Percentiles rank a stretch among this genome's conserved stretches.
Evolutionary conservation across 192 early-diverging fungal species (phyloP).

Genomic region (Backusella psychrophila): DNA sequence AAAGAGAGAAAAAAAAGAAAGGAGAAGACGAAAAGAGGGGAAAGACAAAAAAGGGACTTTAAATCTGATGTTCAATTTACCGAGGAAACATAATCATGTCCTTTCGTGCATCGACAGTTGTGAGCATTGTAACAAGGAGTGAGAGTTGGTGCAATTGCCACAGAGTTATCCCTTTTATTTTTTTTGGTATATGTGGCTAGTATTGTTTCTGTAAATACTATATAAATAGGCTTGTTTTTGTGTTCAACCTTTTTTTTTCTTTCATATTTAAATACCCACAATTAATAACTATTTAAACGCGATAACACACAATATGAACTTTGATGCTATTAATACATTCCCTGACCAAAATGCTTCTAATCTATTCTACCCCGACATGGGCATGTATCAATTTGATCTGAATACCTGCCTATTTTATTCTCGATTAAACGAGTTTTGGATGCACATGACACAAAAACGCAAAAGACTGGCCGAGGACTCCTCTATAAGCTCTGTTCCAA

Average conservation of each 20-base stretch:
- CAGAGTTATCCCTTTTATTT: neutral
- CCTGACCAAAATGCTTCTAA: neutral
- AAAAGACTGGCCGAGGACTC: neutral
- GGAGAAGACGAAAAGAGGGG: neutral
- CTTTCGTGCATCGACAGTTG: conserved; percentile 1
- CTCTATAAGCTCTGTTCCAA: neutral
- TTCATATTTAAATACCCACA: neutral
- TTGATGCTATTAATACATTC: neutral
- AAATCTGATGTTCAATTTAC: conserved; percentile 2
- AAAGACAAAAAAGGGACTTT: neutral
- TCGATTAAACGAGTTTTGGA: neutral
- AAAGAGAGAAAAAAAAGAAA: neutral
- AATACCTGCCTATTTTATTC: neutral
- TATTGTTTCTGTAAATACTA: neutral
- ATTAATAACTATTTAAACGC: neutral
- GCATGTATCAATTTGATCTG: neutral
- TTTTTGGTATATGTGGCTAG: neutral
- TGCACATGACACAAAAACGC: neutral
- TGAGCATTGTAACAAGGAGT: neutral
- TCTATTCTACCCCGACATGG: neutral
- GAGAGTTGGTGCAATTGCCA: neutral
- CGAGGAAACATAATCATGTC: neutral
- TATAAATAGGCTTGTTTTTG: neutral
- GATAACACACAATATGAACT: neutral
- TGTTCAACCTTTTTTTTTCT: neutral